These are phyloP conservation scores for Rhodotorula taiwanensis DNA, from an alignment of 768 basidiomycete genomes.

Conservation along the genomic window DNA sequence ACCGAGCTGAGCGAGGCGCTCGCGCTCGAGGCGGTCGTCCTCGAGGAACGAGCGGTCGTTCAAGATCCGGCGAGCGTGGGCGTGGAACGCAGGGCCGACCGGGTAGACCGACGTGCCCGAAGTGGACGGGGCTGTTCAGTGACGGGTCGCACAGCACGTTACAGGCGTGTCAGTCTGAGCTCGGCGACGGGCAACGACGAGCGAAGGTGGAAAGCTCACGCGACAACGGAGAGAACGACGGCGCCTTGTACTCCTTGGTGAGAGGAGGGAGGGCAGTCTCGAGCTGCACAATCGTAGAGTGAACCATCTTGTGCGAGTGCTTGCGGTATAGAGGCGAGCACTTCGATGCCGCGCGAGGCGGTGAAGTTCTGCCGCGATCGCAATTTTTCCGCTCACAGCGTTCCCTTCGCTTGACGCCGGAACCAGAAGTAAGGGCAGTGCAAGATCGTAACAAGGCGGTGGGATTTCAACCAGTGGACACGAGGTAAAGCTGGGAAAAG, in stretches of 20 bases:
- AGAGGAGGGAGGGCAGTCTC: conserved; percentile 49
- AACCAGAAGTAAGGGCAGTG: too few species aligned
- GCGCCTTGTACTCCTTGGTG: conserved; percentile 50
- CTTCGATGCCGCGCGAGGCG: too few species aligned
- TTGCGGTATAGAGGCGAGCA: too few species aligned
- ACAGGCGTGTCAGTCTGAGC: not conserved
- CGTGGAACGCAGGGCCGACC: conserved; percentile 79
- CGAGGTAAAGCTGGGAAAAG: too few species aligned
- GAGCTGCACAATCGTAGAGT: conserved; percentile 43
- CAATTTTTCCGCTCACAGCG: too few species aligned
- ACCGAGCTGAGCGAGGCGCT: conserved; percentile 49
- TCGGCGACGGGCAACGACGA: conserved; percentile 36
- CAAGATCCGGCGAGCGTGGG: conserved; percentile 66
- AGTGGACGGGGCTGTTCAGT: conserved; percentile 43
- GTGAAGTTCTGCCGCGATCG: too few species aligned
- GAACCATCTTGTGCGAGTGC: conserved; percentile 5
- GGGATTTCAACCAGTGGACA: too few species aligned
- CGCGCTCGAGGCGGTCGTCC: conserved; percentile 61
- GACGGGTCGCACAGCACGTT: not conserved
- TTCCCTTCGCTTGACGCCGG: too few species aligned
- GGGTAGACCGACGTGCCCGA: conserved; percentile 60
- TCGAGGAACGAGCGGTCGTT: conserved; percentile 74
- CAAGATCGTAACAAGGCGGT: too few species aligned
- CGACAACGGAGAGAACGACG: conserved; percentile 42
- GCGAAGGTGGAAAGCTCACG: conserved; percentile 45